phyloP scores from a whole-genome alignment of 1,284 basidiomycete genomes.

The Rhizoctonia solani region DNA sequence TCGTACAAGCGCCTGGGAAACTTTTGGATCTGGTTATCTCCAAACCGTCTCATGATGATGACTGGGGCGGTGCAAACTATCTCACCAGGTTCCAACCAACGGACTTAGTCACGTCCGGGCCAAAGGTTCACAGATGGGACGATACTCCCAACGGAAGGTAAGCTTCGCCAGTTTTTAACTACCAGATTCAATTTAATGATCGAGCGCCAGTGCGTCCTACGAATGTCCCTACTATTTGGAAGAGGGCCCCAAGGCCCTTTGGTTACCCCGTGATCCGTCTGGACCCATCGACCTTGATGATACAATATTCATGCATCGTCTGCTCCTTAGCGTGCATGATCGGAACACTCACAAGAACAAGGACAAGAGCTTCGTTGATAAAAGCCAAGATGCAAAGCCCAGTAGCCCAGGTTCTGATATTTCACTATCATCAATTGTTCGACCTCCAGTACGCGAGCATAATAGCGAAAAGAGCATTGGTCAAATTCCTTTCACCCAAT shows the following conservation, averaged over 20 bases:
- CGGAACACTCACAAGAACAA: neutral
- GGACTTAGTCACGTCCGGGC: neutral
- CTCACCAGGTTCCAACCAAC: neutral
- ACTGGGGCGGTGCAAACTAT: constrained; percentile 15
- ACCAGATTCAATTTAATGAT: neutral
- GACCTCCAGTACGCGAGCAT: constrained; percentile 1
- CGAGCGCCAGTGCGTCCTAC: neutral
- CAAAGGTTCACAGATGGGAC: constrained; percentile 9
- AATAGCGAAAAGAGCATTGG: constrained; percentile 9
- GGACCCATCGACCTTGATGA: constrained; percentile 25
- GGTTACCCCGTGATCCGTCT: constrained; percentile 23
- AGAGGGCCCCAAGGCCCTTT: constrained; percentile 8
- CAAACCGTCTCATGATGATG: neutral
- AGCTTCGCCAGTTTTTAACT: neutral
- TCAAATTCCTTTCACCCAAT: constrained; percentile 10
- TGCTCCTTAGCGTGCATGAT: constrained; percentile 13
- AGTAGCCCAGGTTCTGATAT: neutral
- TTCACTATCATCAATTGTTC: neutral
- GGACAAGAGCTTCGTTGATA: neutral
- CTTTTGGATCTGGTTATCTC: neutral
- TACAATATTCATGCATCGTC: constrained; percentile 15
- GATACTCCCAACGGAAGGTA: constrained; percentile 26
- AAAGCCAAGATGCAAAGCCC: neutral
- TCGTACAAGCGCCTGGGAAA: no score
- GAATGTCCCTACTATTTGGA: constrained; percentile 29